Evolutionary conservation across 495 filamentous ascomycete genomes (phyloP).

Genomic region (Lophium mytilinum): DNA sequence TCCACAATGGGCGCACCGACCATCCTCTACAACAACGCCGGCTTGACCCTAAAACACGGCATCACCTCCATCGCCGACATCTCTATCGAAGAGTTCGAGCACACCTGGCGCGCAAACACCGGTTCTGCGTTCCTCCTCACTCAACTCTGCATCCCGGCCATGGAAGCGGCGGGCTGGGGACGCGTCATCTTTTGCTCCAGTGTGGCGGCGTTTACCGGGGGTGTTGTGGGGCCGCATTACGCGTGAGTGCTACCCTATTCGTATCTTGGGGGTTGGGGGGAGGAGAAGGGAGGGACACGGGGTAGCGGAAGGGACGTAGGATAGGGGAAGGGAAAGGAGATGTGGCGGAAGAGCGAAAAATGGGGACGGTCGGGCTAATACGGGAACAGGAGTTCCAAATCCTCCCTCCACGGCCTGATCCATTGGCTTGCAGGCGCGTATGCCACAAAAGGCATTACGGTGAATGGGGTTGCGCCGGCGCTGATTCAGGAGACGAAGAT

Average conservation of each 20-base stretch:
- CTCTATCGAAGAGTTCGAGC: conserved; percentile 27
- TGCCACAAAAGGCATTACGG: conserved; percentile 30
- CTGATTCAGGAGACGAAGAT: conserved; percentile 30
- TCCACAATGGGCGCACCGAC: conserved; percentile 18
- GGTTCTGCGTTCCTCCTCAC: conserved; percentile 28
- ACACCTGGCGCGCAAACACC: conserved; percentile 28
- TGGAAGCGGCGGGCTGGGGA: conserved; percentile 29
- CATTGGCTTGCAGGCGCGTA: conserved; percentile 30
- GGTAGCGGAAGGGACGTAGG: no score
- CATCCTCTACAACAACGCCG: conserved; percentile 38
- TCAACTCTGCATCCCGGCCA: conserved; percentile 30
- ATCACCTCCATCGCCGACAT: conserved; percentile 28
- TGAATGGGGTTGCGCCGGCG: conserved; percentile 34
- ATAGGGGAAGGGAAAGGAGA: no score
- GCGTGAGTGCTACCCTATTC: conserved; percentile 10
- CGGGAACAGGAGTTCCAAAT: no score
- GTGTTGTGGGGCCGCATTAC: conserved; percentile 36
- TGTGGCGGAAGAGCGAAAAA: no score
- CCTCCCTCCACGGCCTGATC: conserved; percentile 27
- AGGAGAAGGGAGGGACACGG: no score
- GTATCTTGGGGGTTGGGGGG: no score
- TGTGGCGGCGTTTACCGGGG: conserved; percentile 30
- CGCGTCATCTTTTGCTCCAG: conserved; percentile 26
- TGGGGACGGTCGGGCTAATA: no score
- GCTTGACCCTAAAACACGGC: conserved; percentile 17